A percentile compares a stretch with the other conserved stretches of the same genome.
Evolutionary conservation across 2,329 filamentous ascomycete genomes (phyloP).

Genomic region (Pyricularia grisea): DNA sequence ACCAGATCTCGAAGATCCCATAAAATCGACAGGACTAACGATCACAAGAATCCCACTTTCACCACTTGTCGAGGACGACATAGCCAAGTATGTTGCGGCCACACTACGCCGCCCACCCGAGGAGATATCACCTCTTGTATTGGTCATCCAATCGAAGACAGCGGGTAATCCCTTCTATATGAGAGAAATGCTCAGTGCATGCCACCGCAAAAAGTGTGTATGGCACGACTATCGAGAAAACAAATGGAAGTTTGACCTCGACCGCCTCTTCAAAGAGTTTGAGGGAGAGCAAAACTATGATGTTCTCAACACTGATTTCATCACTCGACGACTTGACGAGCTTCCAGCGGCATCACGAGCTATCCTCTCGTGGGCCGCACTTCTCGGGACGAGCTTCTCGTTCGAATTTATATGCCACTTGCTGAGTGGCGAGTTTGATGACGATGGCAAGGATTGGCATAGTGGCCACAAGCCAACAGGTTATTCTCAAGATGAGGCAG

Average conservation of each 20-base stretch:
- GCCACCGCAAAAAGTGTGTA: constrained; percentile 77
- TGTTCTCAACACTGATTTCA: constrained; percentile 73
- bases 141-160: constrained; percentile 83
- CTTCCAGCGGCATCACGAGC: constrained; percentile 64
- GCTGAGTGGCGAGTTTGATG: constrained; percentile 64
- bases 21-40: constrained; percentile 29
- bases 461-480: constrained; percentile 28
- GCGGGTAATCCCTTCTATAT: constrained; percentile 87
- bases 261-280: constrained; percentile 79
- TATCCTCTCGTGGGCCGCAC: constrained; percentile 76
- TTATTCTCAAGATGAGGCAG: constrained; percentile 57
- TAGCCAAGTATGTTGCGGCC: constrained; percentile 70
- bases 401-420: constrained; percentile 72
- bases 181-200: constrained; percentile 80
- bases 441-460: constrained; percentile 23
- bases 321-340: constrained; percentile 68
- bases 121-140: constrained; percentile 66
- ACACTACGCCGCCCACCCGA: constrained; percentile 68
- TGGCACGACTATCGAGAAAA: constrained; percentile 83
- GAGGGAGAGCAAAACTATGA: constrained; percentile 69
- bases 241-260: constrained; percentile 76
- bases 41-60: constrained; percentile 63
- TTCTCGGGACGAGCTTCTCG: constrained; percentile 75
- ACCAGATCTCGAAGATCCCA: constrained; percentile 36
- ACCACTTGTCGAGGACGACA: constrained; percentile 70